Evolutionary conservation across 371 early-diverging fungal genomes (phyloP), one percentile per base, ranked within the genome.

Genomic region (Rhizopus delemar): DNA sequence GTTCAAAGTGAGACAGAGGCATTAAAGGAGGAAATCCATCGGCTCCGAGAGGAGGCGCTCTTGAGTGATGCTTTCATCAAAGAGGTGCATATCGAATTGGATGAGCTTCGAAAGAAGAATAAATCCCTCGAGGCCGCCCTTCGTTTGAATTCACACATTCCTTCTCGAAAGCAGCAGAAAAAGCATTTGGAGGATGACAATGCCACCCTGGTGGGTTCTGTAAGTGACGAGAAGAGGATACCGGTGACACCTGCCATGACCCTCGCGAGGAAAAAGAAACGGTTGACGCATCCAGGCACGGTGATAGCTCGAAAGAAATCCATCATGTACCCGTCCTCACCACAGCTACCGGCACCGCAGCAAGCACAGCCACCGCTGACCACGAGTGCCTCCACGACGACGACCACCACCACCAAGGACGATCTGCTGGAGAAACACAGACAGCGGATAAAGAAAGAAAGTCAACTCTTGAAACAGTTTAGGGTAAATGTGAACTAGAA

Each of bases 1-100:
- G 68, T 69, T 32, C 12, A 61, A 15, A 61, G 57, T 15, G 63
- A 61, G n/a, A 48, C 34, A 6, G 70, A 72, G 15, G 63, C 63
- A 22, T 62, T 61, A 15, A 66, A 66, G 36, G 62, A 56, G 28
- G 62, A 61, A 41, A 66, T 61, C 3, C 22, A 13, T 13, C 57
- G 62, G 16, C 41, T 66, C 4, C 39, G 46, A 16, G 54, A 61
- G 32, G 62, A 66, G 34, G 13, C 57, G 0, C 35, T 53, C 33
- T 52, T 57, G 22, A 66, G 49, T 16, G 66, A 66, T 15, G 62
- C 62, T n/a, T 66, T 66, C 45, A 57, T 66, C 7, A 60, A 61
- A n/a, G 66, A 60, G 29, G 66, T 66, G 3, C 61, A 66, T 58
- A 15, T 56, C 4, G 66, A 66, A 28, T n/a, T 66, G 11, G 58